Evolutionary conservation across 164 flowering plant genomes (phyloP).

Genomic region (Liquidambar formosana): DNA sequence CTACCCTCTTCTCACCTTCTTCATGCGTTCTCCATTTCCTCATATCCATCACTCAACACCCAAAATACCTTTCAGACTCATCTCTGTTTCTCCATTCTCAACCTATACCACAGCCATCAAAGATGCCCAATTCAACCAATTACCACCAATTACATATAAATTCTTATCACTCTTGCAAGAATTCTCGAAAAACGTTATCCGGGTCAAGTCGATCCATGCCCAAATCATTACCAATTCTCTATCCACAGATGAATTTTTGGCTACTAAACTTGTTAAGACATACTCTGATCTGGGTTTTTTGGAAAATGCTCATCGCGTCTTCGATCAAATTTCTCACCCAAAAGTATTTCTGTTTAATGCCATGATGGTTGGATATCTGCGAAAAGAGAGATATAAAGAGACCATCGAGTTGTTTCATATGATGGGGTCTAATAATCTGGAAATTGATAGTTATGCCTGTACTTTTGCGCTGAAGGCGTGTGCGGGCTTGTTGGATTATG

Average conservation of each 20-base stretch:
- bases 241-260: slow-evolving; percentile 23
- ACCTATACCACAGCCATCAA: no score
- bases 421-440: slow-evolving; percentile 25
- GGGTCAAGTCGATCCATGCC: slow-evolving; percentile 33
- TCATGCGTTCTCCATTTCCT: no score
- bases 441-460: slow-evolving; percentile 29
- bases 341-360: slow-evolving; percentile 29
- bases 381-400: slow-evolving; percentile 23
- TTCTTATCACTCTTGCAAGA: slow-evolving; percentile 28
- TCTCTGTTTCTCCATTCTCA: no score
- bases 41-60: no score
- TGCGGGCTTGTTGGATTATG: slow-evolving; percentile 21
- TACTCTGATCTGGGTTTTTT: slow-evolving; percentile 30
- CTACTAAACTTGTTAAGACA: slow-evolving; percentile 24
- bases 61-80: no score
- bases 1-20: no score
- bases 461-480: slow-evolving; percentile 49
- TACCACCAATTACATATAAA: slow-evolving; percentile 16
- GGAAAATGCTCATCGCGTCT: slow-evolving; percentile 27
- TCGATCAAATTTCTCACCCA: slow-evolving; percentile 29
- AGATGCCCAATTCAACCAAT: slow-evolving; percentile 10
- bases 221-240: slow-evolving; percentile 21
- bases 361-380: slow-evolving; percentile 35
- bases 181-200: slow-evolving; percentile 16
- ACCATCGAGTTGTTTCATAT: slow-evolving; percentile 27